A percentile compares a stretch with the other conserved stretches of the same genome.
These are phyloP conservation scores for Eucalyptus paniculata DNA, from an alignment of 345 rosid species.

Conservation along the genomic window DNA sequence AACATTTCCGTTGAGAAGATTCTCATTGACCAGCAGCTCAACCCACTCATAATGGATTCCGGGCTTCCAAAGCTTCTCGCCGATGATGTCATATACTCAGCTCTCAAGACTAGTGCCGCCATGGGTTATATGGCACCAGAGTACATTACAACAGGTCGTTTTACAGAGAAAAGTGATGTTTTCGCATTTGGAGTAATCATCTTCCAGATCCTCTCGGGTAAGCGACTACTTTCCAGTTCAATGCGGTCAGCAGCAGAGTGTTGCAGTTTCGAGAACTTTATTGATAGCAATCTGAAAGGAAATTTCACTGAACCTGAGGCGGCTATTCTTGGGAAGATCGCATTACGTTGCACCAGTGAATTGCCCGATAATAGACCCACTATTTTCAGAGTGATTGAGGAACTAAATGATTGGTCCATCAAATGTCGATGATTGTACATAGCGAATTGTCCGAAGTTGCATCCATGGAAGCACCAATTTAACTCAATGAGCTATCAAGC, in stretches of 20 bases:
- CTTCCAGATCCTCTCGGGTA: constrained; percentile 79
- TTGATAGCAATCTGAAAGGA: constrained; percentile 41
- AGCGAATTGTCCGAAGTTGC: not conserved
- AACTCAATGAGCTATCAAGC: not conserved
- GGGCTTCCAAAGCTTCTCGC: constrained; percentile 80
- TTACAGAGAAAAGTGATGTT: constrained; percentile 77
- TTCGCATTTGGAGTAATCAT: constrained; percentile 86
- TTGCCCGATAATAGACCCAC: constrained; percentile 56
- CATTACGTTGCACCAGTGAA: constrained; percentile 55
- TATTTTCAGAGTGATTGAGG: constrained; percentile 41
- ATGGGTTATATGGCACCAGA: constrained; percentile 98
- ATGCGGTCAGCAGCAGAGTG: constrained; percentile 56
- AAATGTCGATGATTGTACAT: not conserved
- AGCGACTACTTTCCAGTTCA: constrained; percentile 41
- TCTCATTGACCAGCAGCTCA: constrained; percentile 62
- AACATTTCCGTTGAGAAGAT: constrained; percentile 76
- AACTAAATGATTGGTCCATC: constrained; percentile 9
- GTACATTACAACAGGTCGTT: constrained; percentile 76
- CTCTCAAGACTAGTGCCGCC: constrained; percentile 84
- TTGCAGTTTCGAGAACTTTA: constrained; percentile 30
- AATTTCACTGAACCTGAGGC: constrained; percentile 48
- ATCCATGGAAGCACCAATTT: not conserved
- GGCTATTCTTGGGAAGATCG: constrained; percentile 43
- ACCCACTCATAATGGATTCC: constrained; percentile 78
- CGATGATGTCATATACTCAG: constrained; percentile 72